Percentiles rank a stretch among this genome's conserved stretches.
These are phyloP conservation scores for Piper betle DNA, from an alignment of 164 flowering plant species.

Conservation along the genomic window DNA sequence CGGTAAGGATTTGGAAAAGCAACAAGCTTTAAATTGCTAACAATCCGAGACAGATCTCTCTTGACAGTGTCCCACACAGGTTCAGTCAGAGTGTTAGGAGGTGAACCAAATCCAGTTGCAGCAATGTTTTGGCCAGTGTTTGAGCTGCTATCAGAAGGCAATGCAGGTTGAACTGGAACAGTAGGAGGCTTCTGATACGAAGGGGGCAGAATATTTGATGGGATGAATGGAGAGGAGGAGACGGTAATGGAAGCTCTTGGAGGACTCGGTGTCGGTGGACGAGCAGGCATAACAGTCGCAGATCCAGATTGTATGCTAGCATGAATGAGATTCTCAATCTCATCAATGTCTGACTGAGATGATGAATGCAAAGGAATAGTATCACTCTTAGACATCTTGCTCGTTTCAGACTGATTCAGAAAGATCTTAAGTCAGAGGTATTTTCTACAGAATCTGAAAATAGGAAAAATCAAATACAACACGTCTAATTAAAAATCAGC, in stretches of 20 bases:
- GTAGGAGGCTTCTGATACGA: slow-evolving; percentile 14
- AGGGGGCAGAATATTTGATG: slow-evolving; percentile 43
- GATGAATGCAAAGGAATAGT: slow-evolving; percentile 70
- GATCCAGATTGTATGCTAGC: slow-evolving; percentile 48
- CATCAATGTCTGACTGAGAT: slow-evolving; percentile 97
- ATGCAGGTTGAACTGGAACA: slow-evolving; percentile 14
- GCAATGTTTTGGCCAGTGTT: slow-evolving; percentile 14
- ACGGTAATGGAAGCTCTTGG: slow-evolving; percentile 74
- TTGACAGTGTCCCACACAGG: slow-evolving; percentile 98
- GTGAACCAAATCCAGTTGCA: slow-evolving; percentile 51
- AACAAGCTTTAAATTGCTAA: slow-evolving; percentile 89
- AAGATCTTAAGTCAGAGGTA: not conserved
- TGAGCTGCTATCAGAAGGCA: slow-evolving; percentile 5
- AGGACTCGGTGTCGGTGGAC: slow-evolving; percentile 66
- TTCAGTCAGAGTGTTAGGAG: slow-evolving; percentile 74
- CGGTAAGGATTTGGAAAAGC: slow-evolving; percentile 90
- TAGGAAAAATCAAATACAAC: too few species aligned
- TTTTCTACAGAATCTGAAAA: too few species aligned
- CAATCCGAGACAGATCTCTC: slow-evolving; percentile 82
- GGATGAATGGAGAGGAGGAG: slow-evolving; percentile 66
- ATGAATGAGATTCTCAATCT: slow-evolving; percentile 89
- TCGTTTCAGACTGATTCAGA: not conserved
- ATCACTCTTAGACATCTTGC: slow-evolving; percentile 51
- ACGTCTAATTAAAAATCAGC: too few species aligned
- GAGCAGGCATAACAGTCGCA: slow-evolving; percentile 60